phyloP scores from a whole-genome alignment of 2,329 filamentous ascomycete genomes.

The Cladosporium sp. region DNA sequence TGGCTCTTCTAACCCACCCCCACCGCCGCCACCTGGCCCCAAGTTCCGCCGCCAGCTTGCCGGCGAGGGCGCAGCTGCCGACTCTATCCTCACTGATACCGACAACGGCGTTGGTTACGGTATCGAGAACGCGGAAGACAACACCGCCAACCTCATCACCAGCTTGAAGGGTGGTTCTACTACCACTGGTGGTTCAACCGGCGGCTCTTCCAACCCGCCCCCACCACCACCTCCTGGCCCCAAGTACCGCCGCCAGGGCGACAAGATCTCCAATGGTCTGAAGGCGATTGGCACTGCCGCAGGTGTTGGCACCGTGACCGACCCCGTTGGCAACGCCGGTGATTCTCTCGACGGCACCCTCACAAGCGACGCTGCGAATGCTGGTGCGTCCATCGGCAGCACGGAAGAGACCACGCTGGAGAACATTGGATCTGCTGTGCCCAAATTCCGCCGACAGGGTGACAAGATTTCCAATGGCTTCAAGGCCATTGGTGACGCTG shows the following conservation, averaged over 20 bases:
- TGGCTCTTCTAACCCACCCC: neutral
- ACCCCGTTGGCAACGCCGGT: conserved; percentile 7
- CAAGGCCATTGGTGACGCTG: conserved; percentile 13
- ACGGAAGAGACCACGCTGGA: conserved; percentile 15
- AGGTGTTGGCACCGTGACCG: conserved; percentile 12
- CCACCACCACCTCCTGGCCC: neutral
- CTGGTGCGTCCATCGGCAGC: conserved; percentile 12
- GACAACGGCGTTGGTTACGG: conserved; percentile 24
- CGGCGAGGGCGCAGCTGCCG: conserved; percentile 21
- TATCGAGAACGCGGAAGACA: conserved; percentile 22
- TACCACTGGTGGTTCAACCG: neutral
- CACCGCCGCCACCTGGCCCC: neutral
- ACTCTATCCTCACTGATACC: conserved; percentile 20
- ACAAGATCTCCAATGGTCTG: conserved; percentile 17
- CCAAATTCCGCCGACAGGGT: conserved; percentile 9
- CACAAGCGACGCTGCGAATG: conserved; percentile 12
- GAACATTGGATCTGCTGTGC: conserved; percentile 10
- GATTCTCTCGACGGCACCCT: conserved; percentile 13
- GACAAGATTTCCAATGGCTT: conserved; percentile 17
- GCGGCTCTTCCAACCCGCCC: neutral
- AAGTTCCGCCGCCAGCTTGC: conserved; percentile 20
- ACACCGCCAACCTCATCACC: conserved; percentile 16
- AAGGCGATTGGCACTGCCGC: conserved; percentile 14
- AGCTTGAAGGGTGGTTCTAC: conserved; percentile 1
- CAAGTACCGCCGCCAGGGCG: conserved; percentile 11